Base-by-base conservation (phyloP, 371 early-diverging fungal species). In the Quaeritorhiza haematococci region DNA sequence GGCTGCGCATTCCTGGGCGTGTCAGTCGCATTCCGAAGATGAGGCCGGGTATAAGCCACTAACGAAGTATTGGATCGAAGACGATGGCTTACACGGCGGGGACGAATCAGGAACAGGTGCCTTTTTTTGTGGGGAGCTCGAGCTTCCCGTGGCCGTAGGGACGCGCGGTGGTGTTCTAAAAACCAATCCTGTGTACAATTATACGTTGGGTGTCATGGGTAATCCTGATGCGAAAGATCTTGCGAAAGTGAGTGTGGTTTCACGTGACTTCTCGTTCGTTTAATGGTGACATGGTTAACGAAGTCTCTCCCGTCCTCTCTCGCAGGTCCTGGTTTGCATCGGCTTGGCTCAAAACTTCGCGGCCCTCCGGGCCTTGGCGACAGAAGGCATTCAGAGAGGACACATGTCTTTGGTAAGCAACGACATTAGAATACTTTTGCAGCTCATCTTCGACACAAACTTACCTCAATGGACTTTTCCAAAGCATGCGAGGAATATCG, bases 281-380 rank as follows among this genome's bases (percentile, higher is more conserved):
- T 49, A 3, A 49, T 28, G 19, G 3, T 24, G n/a, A 60, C 5
- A 19, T 15, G 23, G 2, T 19, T 13, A 26, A 3, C 4, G 32
- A n/a, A n/a, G n/a, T n/a, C 30, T n/a, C 17, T 21, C 49, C 21
- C 50, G 35, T 43, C 44, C 41, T 19, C 38, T 43, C 27, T 24
- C 23, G 15, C 53, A 79, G 73, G 68, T 73, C 0, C 74, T 85
- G 79, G 80, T 71, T 6, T 75, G 77, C 4, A 77, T 85, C 21
- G 87, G 87, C 0, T 64, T 86, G 24, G 84, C 87, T 3, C 85
- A 84, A 58, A 86, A 86, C 69, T 85, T 86, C 75, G 87, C 86
- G 10, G 87, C 87, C 1, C 64, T 86, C 24, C 56, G 87, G n/a
- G 87, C 87, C 3, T 61, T 86, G 28, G 68, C 73, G 6, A 83